Evolutionary conservation across 768 basidiomycete genomes (phyloP), one percentile per base, ranked within the genome.

Genomic region (Leucosporidium scottii): DNA sequence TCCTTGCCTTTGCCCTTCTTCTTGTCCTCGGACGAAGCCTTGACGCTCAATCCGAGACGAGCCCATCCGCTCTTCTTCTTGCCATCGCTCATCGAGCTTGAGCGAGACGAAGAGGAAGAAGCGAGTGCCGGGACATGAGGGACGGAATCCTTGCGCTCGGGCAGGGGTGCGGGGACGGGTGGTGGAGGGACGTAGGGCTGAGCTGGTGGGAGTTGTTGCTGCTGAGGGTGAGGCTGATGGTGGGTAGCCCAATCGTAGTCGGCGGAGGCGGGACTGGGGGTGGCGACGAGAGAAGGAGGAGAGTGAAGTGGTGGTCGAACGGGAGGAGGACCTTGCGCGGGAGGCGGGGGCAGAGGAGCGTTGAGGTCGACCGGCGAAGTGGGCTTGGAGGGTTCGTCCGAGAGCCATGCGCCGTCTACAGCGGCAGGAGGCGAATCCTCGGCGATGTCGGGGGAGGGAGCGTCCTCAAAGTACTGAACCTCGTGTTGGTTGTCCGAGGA

Each of bases 161-260:
- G 64, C 59, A 57, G 44, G 67, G 59, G 82, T 77, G 60, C 81
- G 1, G 72, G 78, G 27, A 81, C 79, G 54, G 82, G 83, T 72
- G 87, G 84, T 36, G 87, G 86, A 72, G 85, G 82, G 17, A 88
- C 87, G 66, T 88, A 87, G 72, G 86, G 84, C 36, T 10, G 39
- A 48, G n/a, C 39, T 18, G 44, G 44, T 13, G n/a, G 53, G 39
- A 17, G 18, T 48, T 7, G 59, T 13, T 17, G 4, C 23, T 25
- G 34, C 23, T 13, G 57, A 34, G 5, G 77, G 15, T 48, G 62
- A 30, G 75, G 70, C 47, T 78, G 76, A 57, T 80, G 76, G 17
- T 78, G 72, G 39, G 82, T 77, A 0, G 70, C 25, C 56, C 75
- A 75, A 39, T 70, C 68, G 48, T 77, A 77, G 10, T 79, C 79